Conservation (phyloP, 257 asterid species). For the Plantago major region DNA sequence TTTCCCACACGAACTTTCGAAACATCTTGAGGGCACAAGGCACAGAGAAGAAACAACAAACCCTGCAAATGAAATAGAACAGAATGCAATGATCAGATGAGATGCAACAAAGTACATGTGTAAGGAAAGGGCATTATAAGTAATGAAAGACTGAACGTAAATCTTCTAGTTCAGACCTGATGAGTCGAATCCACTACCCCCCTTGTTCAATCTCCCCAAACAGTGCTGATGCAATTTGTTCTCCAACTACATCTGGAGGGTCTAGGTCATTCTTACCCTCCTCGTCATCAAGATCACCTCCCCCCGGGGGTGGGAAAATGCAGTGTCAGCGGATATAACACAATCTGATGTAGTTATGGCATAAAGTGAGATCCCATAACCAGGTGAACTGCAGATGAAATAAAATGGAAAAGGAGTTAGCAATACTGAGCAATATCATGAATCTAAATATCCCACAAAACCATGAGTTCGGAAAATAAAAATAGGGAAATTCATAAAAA, state of each 20-base stretch:
- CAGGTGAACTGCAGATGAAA: conserved; percentile 64
- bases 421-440: background rate
- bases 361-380: conserved; percentile 76
- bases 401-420: conserved; percentile 10
- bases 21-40: conserved; percentile 81
- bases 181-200: conserved; percentile 98
- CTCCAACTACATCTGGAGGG: conserved; percentile 70
- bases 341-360: conserved; percentile 94
- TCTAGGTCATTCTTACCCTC: conserved; percentile 49
- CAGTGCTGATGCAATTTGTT: conserved; percentile 53
- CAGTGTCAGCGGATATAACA: conserved; percentile 63
- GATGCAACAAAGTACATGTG: background rate
- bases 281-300: conserved; percentile 42
- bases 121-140: background rate
- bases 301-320: conserved; percentile 44
- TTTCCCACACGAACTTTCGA: conserved; percentile 87
- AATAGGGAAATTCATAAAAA: no score
- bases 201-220: conserved; percentile 79
- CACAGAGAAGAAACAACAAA: conserved; percentile 80
- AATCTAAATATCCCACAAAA: background rate
- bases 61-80: conserved; percentile 44
- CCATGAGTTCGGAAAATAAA: no score
- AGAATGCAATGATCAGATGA: background rate
- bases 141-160: background rate
- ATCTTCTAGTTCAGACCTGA: conserved; percentile 48